Conservation (phyloP, 805 yeast genomes). For the Pichia cabralensis region DNA sequence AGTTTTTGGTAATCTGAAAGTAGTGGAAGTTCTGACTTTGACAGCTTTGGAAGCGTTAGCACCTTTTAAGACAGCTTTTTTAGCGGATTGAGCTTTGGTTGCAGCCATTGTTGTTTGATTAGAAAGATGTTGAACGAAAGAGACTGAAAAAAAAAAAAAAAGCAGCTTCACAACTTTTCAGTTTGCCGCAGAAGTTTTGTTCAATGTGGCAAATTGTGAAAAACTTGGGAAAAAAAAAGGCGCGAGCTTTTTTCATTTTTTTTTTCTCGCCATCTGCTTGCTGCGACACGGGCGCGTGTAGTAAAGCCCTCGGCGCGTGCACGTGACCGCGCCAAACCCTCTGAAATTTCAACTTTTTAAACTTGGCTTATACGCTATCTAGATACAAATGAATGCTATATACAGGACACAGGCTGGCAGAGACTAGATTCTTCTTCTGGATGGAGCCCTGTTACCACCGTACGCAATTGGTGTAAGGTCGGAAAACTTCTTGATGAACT, state of each 20-base stretch:
- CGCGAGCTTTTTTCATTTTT: too few relatives aligned
- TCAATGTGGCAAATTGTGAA: too few relatives aligned
- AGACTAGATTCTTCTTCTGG: conserved; percentile 51
- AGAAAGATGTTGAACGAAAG: conserved; percentile 3
- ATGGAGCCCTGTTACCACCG: conserved; percentile 88
- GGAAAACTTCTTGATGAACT: conserved; percentile 56
- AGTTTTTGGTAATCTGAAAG: conserved; percentile 98
- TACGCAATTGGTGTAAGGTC: conserved; percentile 78
- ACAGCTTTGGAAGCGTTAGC: conserved; percentile 80
- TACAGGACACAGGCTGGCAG: too few relatives aligned
- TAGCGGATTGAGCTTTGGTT: conserved; percentile 91
- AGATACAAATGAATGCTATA: too few relatives aligned
- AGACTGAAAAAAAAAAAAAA: background rate
- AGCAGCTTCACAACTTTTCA: too few relatives aligned
- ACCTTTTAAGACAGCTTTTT: conserved; percentile 98
- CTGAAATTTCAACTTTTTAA: too few relatives aligned
- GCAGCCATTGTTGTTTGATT: conserved; percentile 26
- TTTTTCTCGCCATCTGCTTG: too few relatives aligned
- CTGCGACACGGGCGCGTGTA: conserved; percentile 9
- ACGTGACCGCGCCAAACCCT: too few relatives aligned
- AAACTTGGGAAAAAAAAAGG: too few relatives aligned
- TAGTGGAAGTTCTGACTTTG: conserved; percentile 90
- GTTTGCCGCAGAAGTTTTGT: too few relatives aligned
- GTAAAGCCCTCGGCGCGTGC: conserved; percentile 9
- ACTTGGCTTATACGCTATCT: too few relatives aligned